Base-by-base conservation (phyloP, 2,329 filamentous ascomycete genomes). In the Hypoxylon sp. region DNA sequence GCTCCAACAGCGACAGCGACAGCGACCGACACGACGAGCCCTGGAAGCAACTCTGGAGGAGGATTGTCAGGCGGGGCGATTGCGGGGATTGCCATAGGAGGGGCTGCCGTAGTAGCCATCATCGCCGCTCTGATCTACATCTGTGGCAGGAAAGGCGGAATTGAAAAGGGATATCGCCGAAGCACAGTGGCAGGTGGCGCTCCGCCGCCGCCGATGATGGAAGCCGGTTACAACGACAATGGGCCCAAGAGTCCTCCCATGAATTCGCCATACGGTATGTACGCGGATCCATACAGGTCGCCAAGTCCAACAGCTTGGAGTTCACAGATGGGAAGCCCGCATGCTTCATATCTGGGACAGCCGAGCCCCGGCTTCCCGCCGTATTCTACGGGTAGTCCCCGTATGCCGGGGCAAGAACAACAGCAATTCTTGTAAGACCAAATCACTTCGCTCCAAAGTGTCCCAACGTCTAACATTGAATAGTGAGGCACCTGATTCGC, bases 71-170 rank as follows among this genome's bases (percentile, higher is more conserved):
- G 77, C 0, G 87, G 87, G 3, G 85, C 84, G 2, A 90, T 91
- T 29, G 88, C 86, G 0, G 89, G 88, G 3, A 89, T 91, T 31
- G 83, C 81, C 0, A 81, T 91, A 37, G 87, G 88, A 24, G 78
- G 76, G 0, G 79, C 84, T 0, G 85, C 82, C 1, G 78, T 84
- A 1, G 58, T 87, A 3, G 66, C 82, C 17, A 69, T 84, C 0
- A 83, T 81, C 9, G 80, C 83, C 8, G 80, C 76, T 0, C 73
- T 89, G 5, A 72, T 88, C 55, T 86, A 85, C 57, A 72, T 86
- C 48, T 85, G 82, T 58, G 83, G 84, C 14, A 78, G 83, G 51
- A 78, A 78, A 8, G 79, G 81, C 24, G 81, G 80, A 2, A 74
- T 80, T 48, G 75, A 81, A 31, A 78, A 78, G 51, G 77, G 79